Evolutionary conservation across 192 early-diverging fungal genomes (phyloP).

Genomic region (Gonapodya sp.): DNA sequence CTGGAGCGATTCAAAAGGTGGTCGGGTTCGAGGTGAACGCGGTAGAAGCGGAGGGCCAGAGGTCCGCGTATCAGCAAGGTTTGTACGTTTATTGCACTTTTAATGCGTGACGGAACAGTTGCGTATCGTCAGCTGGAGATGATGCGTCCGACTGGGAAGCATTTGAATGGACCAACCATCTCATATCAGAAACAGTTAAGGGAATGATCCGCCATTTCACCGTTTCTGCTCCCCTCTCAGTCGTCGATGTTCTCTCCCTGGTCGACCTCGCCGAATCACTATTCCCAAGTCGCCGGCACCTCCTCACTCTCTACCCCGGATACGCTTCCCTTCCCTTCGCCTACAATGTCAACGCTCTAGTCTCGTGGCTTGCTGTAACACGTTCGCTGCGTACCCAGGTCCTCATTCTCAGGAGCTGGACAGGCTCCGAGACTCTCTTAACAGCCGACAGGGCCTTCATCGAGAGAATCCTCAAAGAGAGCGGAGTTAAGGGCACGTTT

Average conservation of each 20-base stretch:
- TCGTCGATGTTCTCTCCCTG: conserved; percentile 57
- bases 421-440: conserved; percentile 57
- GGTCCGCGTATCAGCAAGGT: conserved; percentile 38
- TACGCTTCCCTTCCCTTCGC: conserved; percentile 64
- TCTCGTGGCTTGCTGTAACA: conserved; percentile 64
- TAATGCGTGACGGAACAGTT: no score
- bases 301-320: conserved; percentile 50
- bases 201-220: not conserved
- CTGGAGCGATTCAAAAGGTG: conserved; percentile 40
- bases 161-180: no score
- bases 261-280: conserved; percentile 71
- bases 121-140: no score
- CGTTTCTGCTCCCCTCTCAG: not conserved
- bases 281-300: conserved; percentile 56
- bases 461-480: conserved; percentile 76
- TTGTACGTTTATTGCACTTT: no score
- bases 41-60: conserved; percentile 21
- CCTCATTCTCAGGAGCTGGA: conserved; percentile 73
- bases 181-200: no score
- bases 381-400: conserved; percentile 60
- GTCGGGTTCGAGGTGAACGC: conserved; percentile 46
- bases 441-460: conserved; percentile 63
- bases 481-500: conserved; percentile 66
- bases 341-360: conserved; percentile 58
- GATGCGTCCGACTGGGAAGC: no score